Evolutionary conservation across 495 filamentous ascomycete genomes (phyloP).

Genomic region (Penicillium flavigenum): DNA sequence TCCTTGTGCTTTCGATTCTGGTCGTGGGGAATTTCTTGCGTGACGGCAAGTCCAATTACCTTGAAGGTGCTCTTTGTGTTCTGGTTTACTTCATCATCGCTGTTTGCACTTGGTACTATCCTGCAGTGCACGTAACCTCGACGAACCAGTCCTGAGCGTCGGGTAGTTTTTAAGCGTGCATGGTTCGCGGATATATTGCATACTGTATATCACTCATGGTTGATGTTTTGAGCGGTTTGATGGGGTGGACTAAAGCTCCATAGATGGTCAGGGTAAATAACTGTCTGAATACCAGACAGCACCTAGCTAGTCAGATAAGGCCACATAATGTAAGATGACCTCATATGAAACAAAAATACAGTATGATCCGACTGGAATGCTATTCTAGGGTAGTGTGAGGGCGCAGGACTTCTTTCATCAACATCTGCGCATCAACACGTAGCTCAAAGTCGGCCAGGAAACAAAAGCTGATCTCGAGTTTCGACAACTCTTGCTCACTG

Average conservation of each 20-base stretch:
- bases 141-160: slow-evolving; percentile 24
- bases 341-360: background rate
- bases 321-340: background rate
- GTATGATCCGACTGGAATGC: background rate
- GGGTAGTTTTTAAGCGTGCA: background rate
- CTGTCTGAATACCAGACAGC: background rate
- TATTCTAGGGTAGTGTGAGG: slow-evolving; percentile 1
- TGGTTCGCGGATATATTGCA: background rate
- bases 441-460: slow-evolving; percentile 81
- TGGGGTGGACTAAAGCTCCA: background rate
- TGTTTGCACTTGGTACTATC: slow-evolving; percentile 54
- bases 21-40: slow-evolving; percentile 81
- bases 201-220: slow-evolving; percentile 2
- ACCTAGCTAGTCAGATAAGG: background rate
- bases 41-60: slow-evolving; percentile 76
- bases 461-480: slow-evolving; percentile 88
- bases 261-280: background rate
- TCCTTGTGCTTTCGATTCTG: slow-evolving; percentile 82
- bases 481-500: slow-evolving; percentile 70
- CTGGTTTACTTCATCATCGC: slow-evolving; percentile 56
- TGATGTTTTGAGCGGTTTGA: background rate
- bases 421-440: slow-evolving; percentile 62
- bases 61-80: slow-evolving; percentile 77
- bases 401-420: slow-evolving; percentile 46
- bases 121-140: slow-evolving; percentile 29